Percentiles rank a stretch among this genome's conserved stretches.
Evolutionary conservation across 306 rosid species (phyloP).

Genomic region (Sindora glabra): DNA sequence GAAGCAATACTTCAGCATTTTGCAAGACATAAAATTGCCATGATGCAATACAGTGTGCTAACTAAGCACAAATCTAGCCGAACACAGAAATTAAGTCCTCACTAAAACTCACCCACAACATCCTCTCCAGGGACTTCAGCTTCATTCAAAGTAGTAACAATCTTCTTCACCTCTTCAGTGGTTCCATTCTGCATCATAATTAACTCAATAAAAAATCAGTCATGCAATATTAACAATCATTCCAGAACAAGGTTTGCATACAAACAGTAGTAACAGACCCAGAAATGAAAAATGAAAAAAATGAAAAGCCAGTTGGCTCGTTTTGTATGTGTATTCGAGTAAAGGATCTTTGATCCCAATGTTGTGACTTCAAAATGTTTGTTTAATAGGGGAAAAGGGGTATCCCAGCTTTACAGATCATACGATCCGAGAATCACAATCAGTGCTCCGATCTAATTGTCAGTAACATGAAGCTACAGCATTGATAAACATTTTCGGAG

Average conservation of each 20-base stretch:
- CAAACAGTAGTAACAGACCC: not conserved
- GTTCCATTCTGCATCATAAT: conserved; percentile 62
- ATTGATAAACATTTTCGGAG: no score
- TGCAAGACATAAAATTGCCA: no score
- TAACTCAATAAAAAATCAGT: not conserved
- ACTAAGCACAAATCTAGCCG: no score
- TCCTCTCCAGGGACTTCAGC: conserved; percentile 72
- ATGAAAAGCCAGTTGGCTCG: no score
- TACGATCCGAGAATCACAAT: not conserved
- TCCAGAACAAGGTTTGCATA: not conserved
- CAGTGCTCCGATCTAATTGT: conserved; percentile 10
- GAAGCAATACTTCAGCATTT: no score
- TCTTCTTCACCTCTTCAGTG: conserved; percentile 75
- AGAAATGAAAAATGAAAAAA: no score
- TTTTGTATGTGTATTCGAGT: no score
- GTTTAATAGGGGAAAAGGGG: not conserved
- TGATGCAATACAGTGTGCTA: no score
- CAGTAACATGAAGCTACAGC: not conserved
- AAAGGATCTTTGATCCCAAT: conserved; percentile 4
- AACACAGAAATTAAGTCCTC: no score
- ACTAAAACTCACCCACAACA: conserved; percentile 60
- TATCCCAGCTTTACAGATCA: not conserved
- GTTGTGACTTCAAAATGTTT: not conserved
- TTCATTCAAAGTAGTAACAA: conserved; percentile 58
- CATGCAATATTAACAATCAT: no score